phyloP scores from a whole-genome alignment of 805 yeast genomes.

The Myxozyma lipomycoides region DNA sequence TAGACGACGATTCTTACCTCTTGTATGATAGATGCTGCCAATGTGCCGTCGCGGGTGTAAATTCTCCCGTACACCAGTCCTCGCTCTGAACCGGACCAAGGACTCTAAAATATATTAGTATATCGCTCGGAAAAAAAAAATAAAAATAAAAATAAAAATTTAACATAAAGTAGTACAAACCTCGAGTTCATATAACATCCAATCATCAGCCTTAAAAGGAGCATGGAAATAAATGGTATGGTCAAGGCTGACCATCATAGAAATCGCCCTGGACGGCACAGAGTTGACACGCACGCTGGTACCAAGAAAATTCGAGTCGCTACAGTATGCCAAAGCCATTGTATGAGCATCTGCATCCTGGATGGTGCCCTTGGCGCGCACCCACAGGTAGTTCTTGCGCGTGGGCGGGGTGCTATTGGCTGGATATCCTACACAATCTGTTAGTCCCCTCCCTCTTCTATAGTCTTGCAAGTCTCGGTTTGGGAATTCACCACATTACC shows the following conservation, averaged over 20 bases:
- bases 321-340: slow-evolving; percentile 30
- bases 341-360: slow-evolving; percentile 19
- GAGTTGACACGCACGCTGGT: slow-evolving; percentile 24
- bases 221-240: slow-evolving; percentile 29
- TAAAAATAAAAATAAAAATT: neutral
- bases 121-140: neutral
- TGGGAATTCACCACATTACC: slow-evolving; percentile 4
- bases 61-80: slow-evolving; percentile 17
- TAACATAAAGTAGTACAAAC: slow-evolving; percentile 2
- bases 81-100: slow-evolving; percentile 5
- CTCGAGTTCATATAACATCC: slow-evolving; percentile 22
- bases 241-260: slow-evolving; percentile 31
- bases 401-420: slow-evolving; percentile 5
- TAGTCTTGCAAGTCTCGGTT: neutral
- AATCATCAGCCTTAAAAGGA: slow-evolving; percentile 25
- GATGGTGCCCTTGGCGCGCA: slow-evolving; percentile 21
- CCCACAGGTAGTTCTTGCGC: slow-evolving; percentile 19
- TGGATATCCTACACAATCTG: slow-evolving; percentile 8
- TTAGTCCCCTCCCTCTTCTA: slow-evolving; percentile 1
- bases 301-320: slow-evolving; percentile 27
- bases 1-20: slow-evolving; percentile 15
- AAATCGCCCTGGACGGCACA: slow-evolving; percentile 1
- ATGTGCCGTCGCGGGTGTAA: slow-evolving; percentile 13
- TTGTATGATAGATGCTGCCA: slow-evolving; percentile 23
- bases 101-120: slow-evolving; percentile 2